These are phyloP conservation scores for Plantago elongata DNA, from an alignment of 257 asterid species.

Conservation along the genomic window DNA sequence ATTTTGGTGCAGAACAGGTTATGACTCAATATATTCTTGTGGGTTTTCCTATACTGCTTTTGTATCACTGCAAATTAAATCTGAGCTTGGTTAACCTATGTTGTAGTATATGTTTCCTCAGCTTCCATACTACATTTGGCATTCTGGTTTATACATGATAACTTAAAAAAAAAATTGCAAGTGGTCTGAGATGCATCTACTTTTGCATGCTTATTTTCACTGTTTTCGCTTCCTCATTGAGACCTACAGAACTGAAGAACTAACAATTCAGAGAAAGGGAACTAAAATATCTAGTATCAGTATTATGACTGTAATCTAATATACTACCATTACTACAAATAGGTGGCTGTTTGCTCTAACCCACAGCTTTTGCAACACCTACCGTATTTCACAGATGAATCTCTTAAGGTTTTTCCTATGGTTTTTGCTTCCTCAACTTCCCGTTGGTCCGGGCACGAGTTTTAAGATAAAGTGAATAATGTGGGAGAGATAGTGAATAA, in stretches of 20 bases:
- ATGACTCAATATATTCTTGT: neutral
- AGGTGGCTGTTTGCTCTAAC: too few relatives aligned
- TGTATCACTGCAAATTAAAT: neutral
- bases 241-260: neutral
- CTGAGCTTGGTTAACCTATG: constrained; percentile 7
- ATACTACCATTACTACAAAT: neutral
- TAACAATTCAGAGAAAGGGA: neutral
- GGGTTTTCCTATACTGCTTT: constrained; percentile 2
- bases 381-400: neutral
- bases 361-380: neutral
- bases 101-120: constrained; percentile 7
- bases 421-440: neutral
- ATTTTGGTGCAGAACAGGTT: neutral
- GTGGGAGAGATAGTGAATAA: too few relatives aligned
- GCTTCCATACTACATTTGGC: neutral
- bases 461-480: too few relatives aligned
- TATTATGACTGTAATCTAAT: neutral
- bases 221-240: neutral
- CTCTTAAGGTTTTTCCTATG: neutral
- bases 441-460: too few relatives aligned
- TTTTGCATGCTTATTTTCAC: too few relatives aligned
- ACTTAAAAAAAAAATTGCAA: too few relatives aligned
- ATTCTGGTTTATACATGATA: neutral
- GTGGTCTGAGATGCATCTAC: too few relatives aligned
- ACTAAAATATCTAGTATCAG: neutral